Evolutionary conservation across 768 basidiomycete species (phyloP), one percentile per base, ranked within the genome.

Genomic region (Trametes coccinea): DNA sequence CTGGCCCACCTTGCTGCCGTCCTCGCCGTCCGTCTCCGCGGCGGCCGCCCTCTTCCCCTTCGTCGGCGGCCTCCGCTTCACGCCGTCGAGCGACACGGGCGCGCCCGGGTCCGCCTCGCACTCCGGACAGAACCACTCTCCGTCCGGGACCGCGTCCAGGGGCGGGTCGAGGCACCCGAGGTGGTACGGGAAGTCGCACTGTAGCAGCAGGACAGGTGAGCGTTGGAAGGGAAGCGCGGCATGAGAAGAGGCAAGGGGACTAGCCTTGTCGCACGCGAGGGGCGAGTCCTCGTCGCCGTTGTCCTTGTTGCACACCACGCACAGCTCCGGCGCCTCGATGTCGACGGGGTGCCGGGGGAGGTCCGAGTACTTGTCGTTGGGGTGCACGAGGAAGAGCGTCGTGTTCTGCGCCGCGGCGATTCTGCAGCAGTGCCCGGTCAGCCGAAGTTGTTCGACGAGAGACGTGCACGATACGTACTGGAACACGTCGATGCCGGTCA

Each of bases 161-260:
- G 94, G 92, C 16, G 94, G 93, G 45, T 79, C 76, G 47, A 95
- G 83, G 73, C 95, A 98, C 11, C 79, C 79, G 13, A 91, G 78
- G 73, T 98, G 95, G 73, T 89, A 96, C 1, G 93, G 92, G 45
- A 82, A 80, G 70, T 98, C 95, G 71, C 95, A 98, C 91, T 96
- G 63, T 9, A 8, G 33, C 47, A 37, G 11, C n/a, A 22, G 9
- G 4, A 27, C 5, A 8, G 10, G 13, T 48, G 29, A 40, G 45
- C 11, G 43, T 27, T 37, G 2, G 34, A 37, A 37, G 34, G 34
- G 11, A 11, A 37, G 11, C 5, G 34, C 5, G 17, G 3, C 22
- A 11, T 0, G 17, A 13, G 45, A 7, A 10, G 22, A n/a, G 5
- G 34, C 31, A n/a, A 4, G 7, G n/a, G 10, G 8, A 40, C 71